Evolutionary conservation across 1,139 yeast genomes (phyloP).

Genomic region (Candida sojae): DNA sequence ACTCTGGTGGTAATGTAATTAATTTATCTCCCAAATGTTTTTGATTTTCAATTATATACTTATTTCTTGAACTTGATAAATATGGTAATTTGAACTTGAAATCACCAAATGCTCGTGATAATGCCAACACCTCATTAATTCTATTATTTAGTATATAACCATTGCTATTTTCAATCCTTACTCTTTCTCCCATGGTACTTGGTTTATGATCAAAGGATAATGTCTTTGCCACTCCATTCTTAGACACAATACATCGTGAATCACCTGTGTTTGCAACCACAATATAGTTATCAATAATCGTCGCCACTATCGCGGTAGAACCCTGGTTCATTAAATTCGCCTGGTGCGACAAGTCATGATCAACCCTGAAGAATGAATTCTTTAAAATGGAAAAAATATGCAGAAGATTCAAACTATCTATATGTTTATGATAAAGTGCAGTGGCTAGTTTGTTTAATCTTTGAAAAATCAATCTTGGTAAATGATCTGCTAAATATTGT

Average conservation of each 20-base stretch:
- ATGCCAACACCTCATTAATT: conserved; percentile 72
- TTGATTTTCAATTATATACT: conserved; percentile 24
- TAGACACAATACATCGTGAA: conserved; percentile 64
- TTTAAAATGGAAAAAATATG: conserved; percentile 32
- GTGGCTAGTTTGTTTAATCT: conserved; percentile 19
- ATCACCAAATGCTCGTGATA: conserved; percentile 79
- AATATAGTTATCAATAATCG: conserved; percentile 52
- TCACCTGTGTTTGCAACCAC: conserved; percentile 75
- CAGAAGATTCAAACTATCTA: background rate
- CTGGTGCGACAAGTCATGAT: conserved; percentile 50
- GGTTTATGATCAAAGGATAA: conserved; percentile 80
- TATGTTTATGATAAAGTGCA: conserved; percentile 6
- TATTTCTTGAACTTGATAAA: conserved; percentile 34
- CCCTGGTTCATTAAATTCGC: conserved; percentile 56
- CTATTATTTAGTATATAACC: conserved; percentile 70
- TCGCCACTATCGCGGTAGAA: conserved; percentile 63
- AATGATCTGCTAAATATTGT: conserved; percentile 48
- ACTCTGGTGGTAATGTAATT: conserved; percentile 41
- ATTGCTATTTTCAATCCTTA: conserved; percentile 71
- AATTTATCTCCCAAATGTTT: conserved; percentile 16
- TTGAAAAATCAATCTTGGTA: conserved; percentile 36
- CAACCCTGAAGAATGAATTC: conserved; percentile 59
- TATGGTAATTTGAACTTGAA: conserved; percentile 60
- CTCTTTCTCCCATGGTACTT: conserved; percentile 69
- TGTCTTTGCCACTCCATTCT: conserved; percentile 56